Percentiles rank a stretch among this genome's conserved stretches.
Conservation (phyloP, 2,329 filamentous ascomycete genomes). For the Cladophialophora carrionii region DNA sequence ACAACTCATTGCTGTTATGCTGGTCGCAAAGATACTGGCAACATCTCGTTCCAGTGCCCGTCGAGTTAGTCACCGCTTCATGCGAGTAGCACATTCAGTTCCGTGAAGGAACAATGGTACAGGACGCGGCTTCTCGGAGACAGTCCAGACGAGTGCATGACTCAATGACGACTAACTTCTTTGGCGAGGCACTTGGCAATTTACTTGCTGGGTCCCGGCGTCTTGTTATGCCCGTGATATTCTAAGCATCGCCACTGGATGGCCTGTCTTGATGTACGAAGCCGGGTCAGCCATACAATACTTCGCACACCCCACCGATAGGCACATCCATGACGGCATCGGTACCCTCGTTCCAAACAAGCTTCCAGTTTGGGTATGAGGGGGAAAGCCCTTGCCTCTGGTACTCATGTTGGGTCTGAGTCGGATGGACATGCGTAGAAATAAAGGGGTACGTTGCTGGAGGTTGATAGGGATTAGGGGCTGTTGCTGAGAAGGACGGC, state of each 20-base stretch:
- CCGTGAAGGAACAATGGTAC: neutral
- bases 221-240: neutral
- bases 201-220: neutral
- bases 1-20: neutral
- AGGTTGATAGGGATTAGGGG: neutral
- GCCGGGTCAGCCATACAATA: conserved; percentile 71
- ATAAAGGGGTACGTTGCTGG: conserved; percentile 19
- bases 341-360: conserved; percentile 86
- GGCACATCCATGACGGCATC: conserved; percentile 98
- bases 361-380: conserved; percentile 67
- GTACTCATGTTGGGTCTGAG: conserved; percentile 5
- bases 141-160: neutral
- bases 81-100: neutral
- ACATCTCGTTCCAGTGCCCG: neutral
- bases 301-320: conserved; percentile 89
- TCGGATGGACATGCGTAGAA: conserved; percentile 1
- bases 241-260: neutral
- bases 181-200: neutral
- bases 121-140: neutral
- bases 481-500: neutral
- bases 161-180: neutral
- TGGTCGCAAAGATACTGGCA: neutral
- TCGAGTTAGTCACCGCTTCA: neutral
- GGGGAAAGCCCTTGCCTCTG: conserved; percentile 2
- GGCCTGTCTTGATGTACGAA: neutral